These are phyloP conservation scores for Cucurbita moschata DNA, from an alignment of 306 rosid species.

Conservation along the genomic window DNA sequence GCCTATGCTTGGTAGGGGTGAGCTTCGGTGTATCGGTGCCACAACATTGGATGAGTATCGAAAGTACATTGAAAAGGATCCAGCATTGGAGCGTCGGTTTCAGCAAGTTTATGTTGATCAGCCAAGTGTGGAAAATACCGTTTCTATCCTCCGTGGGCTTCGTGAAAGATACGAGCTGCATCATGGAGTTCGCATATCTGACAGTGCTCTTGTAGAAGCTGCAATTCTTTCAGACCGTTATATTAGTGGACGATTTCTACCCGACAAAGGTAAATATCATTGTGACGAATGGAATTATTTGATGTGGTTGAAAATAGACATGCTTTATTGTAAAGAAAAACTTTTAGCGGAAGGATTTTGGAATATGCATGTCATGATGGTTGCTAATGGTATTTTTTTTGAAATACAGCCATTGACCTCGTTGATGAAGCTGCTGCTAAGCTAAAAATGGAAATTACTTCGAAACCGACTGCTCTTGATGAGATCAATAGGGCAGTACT, in stretches of 20 bases:
- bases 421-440: slow-evolving; percentile 99
- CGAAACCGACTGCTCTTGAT: slow-evolving; percentile 91
- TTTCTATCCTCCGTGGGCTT: slow-evolving; percentile 83
- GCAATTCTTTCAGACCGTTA: slow-evolving; percentile 95
- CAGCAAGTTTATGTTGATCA: slow-evolving; percentile 98
- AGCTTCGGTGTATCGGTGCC: slow-evolving; percentile 92
- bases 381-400: slow-evolving; percentile 10
- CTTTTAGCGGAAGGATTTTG: background rate
- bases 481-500: slow-evolving; percentile 91
- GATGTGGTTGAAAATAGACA: background rate
- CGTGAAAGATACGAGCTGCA: slow-evolving; percentile 97
- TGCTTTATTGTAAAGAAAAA: background rate
- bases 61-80: slow-evolving; percentile 94
- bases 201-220: slow-evolving; percentile 92
- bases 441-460: slow-evolving; percentile 95
- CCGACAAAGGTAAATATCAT: slow-evolving; percentile 69
- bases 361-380: background rate
- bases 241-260: slow-evolving; percentile 93
- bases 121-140: slow-evolving; percentile 74
- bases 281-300: background rate
- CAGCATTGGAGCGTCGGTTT: slow-evolving; percentile 94
- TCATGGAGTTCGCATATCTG: slow-evolving; percentile 98
- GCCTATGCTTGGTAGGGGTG: slow-evolving; percentile 99
- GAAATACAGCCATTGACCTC: slow-evolving; percentile 76
- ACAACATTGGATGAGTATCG: slow-evolving; percentile 92